Evolutionary conservation across 2,329 filamentous ascomycete genomes (phyloP).

Genomic region (Stachybotrys echinatus): DNA sequence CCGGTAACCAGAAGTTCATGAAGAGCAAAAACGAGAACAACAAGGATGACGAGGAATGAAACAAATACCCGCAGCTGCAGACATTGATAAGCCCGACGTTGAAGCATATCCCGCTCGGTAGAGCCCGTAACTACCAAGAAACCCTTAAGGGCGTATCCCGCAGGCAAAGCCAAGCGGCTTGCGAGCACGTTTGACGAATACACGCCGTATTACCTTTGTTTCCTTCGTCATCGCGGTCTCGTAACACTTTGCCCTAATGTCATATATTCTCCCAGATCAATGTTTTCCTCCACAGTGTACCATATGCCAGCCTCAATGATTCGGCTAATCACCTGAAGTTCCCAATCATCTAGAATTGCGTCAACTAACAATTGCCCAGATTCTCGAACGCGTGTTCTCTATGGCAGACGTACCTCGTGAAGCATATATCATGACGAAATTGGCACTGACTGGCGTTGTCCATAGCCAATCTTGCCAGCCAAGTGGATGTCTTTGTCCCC

Average conservation of each 20-base stretch:
- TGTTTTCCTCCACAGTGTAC: slow-evolving; percentile 49
- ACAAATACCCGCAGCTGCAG: not conserved
- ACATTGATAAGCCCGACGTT: not conserved
- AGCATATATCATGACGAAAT: slow-evolving; percentile 80
- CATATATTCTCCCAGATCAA: slow-evolving; percentile 24
- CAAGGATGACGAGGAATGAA: slow-evolving; percentile 30
- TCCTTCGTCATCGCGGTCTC: no score
- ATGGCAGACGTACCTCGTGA: slow-evolving; percentile 46
- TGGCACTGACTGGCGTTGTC: slow-evolving; percentile 62
- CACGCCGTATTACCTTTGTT: no score
- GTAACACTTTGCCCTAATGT: no score
- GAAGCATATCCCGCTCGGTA: no score
- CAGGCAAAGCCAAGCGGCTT: no score
- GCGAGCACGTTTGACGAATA: no score
- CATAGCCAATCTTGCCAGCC: slow-evolving; percentile 50
- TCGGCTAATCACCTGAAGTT: slow-evolving; percentile 60
- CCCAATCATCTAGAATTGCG: slow-evolving; percentile 44
- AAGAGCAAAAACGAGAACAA: slow-evolving; percentile 57
- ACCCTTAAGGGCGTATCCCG: slow-evolving; percentile 1
- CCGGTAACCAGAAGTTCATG: slow-evolving; percentile 67
- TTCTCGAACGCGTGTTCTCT: not conserved
- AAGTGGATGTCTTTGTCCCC: slow-evolving; percentile 69
- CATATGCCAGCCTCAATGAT: slow-evolving; percentile 73
- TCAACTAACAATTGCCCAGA: slow-evolving; percentile 3
- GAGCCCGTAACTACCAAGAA: not conserved